Percentiles rank a stretch among this genome's conserved stretches.
Evolutionary conservation across 495 filamentous ascomycete genomes (phyloP).

Genomic region (Lentithecium fluviatile): DNA sequence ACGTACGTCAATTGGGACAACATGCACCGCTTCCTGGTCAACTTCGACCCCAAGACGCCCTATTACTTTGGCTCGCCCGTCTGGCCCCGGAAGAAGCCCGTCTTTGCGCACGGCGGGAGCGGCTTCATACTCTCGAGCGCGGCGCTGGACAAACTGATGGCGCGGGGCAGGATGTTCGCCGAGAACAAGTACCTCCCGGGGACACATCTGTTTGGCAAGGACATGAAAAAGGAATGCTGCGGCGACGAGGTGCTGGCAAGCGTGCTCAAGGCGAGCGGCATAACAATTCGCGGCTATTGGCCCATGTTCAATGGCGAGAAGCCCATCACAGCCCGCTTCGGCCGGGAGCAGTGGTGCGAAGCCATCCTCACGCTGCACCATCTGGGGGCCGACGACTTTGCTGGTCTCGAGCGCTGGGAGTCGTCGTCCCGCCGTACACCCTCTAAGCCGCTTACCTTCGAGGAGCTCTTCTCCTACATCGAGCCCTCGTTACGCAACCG

Average conservation of each 20-base stretch:
- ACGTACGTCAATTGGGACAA: slow-evolving; percentile 66
- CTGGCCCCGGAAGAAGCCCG: slow-evolving; percentile 41
- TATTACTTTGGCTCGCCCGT: slow-evolving; percentile 59
- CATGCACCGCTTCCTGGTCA: slow-evolving; percentile 55
- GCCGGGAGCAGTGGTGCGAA: slow-evolving; percentile 32
- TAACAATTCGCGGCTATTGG: slow-evolving; percentile 23
- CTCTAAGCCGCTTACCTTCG: slow-evolving; percentile 24
- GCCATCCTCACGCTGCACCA: slow-evolving; percentile 32
- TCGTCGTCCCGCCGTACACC: slow-evolving; percentile 3
- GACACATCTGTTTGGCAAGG: slow-evolving; percentile 30
- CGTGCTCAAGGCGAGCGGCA: slow-evolving; percentile 26
- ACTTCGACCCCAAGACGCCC: slow-evolving; percentile 50
- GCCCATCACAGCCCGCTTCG: slow-evolving; percentile 17
- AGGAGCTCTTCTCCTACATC: slow-evolving; percentile 28
- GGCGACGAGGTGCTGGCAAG: slow-evolving; percentile 32
- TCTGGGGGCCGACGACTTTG: slow-evolving; percentile 22
- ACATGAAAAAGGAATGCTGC: slow-evolving; percentile 27
- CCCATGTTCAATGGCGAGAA: slow-evolving; percentile 35
- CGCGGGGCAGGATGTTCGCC: slow-evolving; percentile 15
- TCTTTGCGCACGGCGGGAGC: slow-evolving; percentile 35
- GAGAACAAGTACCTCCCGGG: slow-evolving; percentile 16
- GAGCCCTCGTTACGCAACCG: slow-evolving; percentile 9
- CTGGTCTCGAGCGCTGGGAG: slow-evolving; percentile 24
- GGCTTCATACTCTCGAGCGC: slow-evolving; percentile 29
- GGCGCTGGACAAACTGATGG: slow-evolving; percentile 33